phyloP scores from a whole-genome alignment of 2,329 filamentous ascomycete species.

The Aspergillus texensis region DNA sequence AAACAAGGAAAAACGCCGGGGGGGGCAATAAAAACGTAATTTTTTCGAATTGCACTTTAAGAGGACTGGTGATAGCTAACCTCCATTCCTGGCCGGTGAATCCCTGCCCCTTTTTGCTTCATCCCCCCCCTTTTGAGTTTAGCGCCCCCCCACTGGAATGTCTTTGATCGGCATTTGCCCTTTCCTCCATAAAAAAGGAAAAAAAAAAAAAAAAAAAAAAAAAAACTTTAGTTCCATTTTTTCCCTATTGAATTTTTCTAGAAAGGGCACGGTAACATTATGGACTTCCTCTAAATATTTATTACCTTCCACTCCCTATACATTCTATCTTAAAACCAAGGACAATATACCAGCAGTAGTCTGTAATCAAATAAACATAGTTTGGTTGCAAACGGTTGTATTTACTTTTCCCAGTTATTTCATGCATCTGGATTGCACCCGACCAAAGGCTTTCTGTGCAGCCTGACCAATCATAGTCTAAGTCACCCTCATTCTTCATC shows the following conservation, averaged over 20 bases:
- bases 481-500: not conserved
- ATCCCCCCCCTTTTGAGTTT: no score
- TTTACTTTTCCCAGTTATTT: not conserved
- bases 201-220: not conserved
- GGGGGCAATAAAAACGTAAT: no score
- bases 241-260: not conserved
- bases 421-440: not conserved
- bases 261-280: not conserved
- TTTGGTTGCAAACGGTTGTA: not conserved
- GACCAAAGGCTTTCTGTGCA: not conserved
- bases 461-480: not conserved
- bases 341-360: not conserved
- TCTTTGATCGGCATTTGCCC: no score
- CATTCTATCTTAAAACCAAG: no score
- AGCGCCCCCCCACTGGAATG: constrained; percentile 14
- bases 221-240: not conserved
- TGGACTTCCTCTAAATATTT: not conserved
- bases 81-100: no score
- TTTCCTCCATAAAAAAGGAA: no score
- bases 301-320: no score
- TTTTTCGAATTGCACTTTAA: no score
- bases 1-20: no score
- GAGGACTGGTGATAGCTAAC: no score
- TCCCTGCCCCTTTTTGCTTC: no score
- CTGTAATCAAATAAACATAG: not conserved